phyloP scores from a whole-genome alignment of 352 stramenopile genomes.

The Phytophthora cajani region DNA sequence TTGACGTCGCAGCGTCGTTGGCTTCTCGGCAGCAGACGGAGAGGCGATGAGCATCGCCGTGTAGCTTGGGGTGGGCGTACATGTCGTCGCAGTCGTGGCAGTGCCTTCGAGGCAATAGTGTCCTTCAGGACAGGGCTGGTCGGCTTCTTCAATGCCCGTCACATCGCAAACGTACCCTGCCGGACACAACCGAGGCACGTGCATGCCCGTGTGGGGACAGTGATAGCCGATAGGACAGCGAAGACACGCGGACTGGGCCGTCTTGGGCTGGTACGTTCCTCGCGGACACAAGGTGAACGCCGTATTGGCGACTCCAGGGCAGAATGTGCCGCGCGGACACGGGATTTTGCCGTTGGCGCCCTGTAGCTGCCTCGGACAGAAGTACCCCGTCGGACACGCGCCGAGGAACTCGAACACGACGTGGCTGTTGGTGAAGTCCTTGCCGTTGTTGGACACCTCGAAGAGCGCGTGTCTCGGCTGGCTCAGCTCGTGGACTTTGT shows the following conservation, averaged over 20 bases:
- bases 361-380: constrained; percentile 79
- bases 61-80: constrained; percentile 46
- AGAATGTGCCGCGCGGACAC: constrained; percentile 84
- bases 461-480: constrained; percentile 69
- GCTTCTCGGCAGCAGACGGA: constrained; percentile 39
- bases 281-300: constrained; percentile 96
- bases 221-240: constrained; percentile 95
- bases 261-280: constrained; percentile 94
- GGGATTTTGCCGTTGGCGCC: constrained; percentile 42
- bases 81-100: constrained; percentile 93
- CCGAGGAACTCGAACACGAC: constrained; percentile 77
- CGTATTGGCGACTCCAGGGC: constrained; percentile 71
- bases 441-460: constrained; percentile 95
- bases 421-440: constrained; percentile 91
- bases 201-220: constrained; percentile 93
- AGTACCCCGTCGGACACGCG: constrained; percentile 87
- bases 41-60: constrained; percentile 55
- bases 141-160: constrained; percentile 89
- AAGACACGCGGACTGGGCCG: constrained; percentile 84
- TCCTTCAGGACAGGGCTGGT: constrained; percentile 95
- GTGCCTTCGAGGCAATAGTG: constrained; percentile 97
- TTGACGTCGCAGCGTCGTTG: constrained; percentile 51
- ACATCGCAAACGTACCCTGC: constrained; percentile 96
- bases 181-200: constrained; percentile 94
- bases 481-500: constrained; percentile 25